Percentiles rank a stretch among this genome's conserved stretches.
phyloP scores from a whole-genome alignment of 2,329 filamentous ascomycete genomes.

The Orbilia oligospora region DNA sequence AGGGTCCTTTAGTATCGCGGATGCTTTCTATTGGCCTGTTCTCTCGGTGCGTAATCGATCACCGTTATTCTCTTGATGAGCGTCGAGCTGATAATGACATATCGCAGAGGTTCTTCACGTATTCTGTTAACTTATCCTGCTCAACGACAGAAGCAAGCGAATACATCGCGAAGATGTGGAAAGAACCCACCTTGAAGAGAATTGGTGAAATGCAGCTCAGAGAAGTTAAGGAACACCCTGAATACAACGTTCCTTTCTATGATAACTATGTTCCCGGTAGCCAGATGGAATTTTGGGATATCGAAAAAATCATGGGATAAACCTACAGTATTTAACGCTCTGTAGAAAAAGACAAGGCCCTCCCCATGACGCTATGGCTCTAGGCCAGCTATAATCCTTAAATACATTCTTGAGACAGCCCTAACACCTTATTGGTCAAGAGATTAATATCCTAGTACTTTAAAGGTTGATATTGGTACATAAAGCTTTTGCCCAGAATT shows the following conservation, averaged over 20 bases:
- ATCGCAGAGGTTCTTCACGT: constrained; percentile 47
- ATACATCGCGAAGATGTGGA: constrained; percentile 59
- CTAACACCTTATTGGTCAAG: too few species aligned
- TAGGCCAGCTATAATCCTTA: too few species aligned
- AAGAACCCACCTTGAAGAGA: constrained; percentile 38
- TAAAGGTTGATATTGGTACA: too few species aligned
- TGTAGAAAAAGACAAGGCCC: too few species aligned
- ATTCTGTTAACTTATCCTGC: constrained; percentile 40
- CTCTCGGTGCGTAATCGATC: constrained; percentile 34
- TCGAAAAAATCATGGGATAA: constrained; percentile 37
- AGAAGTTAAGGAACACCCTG: constrained; percentile 35
- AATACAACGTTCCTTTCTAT: constrained; percentile 53
- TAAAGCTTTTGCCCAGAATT: too few species aligned
- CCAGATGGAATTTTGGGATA: constrained; percentile 52
- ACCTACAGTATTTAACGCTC: too few species aligned
- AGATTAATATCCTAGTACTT: too few species aligned
- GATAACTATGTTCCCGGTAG: constrained; percentile 50
- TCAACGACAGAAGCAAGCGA: constrained; percentile 26
- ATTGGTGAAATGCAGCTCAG: constrained; percentile 50
- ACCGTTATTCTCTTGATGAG: too few species aligned
- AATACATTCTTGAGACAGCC: too few species aligned
- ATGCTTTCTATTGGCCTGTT: constrained; percentile 58
- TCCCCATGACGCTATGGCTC: too few species aligned
- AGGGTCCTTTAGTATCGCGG: constrained; percentile 49
- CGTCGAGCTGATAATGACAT: not conserved